A percentile compares a stretch with the other conserved stretches of the same genome.
These are phyloP conservation scores for barley (Hordeum vulgare) DNA, from an alignment of 176 grass and related monocot species.

Conservation along the genomic window DNA sequence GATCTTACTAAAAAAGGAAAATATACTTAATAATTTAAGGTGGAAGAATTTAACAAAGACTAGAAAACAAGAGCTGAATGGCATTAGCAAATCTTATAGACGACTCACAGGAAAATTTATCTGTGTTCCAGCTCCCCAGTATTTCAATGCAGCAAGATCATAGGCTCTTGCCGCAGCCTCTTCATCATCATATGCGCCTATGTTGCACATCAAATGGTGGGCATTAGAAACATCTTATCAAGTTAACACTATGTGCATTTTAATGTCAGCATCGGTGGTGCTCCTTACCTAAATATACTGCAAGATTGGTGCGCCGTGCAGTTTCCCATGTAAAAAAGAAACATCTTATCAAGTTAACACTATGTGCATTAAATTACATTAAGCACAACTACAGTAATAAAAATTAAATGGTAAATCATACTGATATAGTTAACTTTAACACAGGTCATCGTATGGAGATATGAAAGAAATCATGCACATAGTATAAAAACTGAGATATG, in stretches of 20 bases:
- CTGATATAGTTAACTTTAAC: constrained; percentile 11
- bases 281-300: constrained; percentile 96
- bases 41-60: background rate
- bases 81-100: background rate
- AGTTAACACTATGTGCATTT: background rate
- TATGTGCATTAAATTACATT: constrained; percentile 34
- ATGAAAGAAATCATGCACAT: background rate
- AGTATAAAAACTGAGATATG: background rate
- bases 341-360: too few relatives aligned
- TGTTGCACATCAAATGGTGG: background rate
- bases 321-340: constrained; percentile 78
- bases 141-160: constrained; percentile 98
- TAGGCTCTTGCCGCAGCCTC: constrained; percentile 99
- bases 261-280: background rate
- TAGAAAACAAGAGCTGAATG: background rate
- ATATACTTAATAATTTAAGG: background rate
- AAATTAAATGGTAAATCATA: background rate
- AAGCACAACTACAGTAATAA: background rate
- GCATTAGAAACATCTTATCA: constrained; percentile 7
- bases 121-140: constrained; percentile 96
- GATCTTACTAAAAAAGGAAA: background rate
- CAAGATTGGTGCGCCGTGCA: constrained; percentile 10
- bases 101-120: constrained; percentile 96
- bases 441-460: background rate
- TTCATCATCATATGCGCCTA: constrained; percentile 99